Base-by-base conservation (phyloP, 176 grass and related monocot genomes). In the Aegilops sharonensis region DNA sequence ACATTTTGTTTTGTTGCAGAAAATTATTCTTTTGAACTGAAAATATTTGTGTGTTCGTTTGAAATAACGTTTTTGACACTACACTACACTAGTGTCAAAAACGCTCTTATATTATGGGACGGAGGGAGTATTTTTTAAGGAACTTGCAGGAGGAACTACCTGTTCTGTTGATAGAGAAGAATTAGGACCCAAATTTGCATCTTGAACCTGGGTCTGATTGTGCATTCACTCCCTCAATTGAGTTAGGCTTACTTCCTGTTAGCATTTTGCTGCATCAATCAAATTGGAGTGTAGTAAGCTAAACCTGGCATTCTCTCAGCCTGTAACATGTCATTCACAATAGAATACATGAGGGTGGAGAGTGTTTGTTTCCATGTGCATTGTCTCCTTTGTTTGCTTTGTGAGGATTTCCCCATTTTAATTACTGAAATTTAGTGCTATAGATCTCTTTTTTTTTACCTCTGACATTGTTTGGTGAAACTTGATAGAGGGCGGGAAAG, bases 401-500 rank as follows among this genome's bases (percentile, higher is more conserved):
- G 20, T 60, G 18, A 17, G 80, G 27, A 72, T 61, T 25, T 42
- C 2, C 29, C 29, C 29, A 65, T 37, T 78, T 37, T 78, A 30
- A 50, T 65, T 34, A 64, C 56, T 17, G 67, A 31, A 76, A 40
- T 82, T 72, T 72, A 10, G 81, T 78, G 34, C 66, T 77, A 25
- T 81, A 50, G 48, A 48, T 80, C 29, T 35, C 68, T 54, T 18
- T 83, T 81, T 54, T 18, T 83, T 81, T 36, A 27, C 27, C 20
- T 81, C 43, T 57, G 80, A 80, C 52, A 32, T 62, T 84, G n/a
- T 82, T 85, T 86, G 42, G 34, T 80, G 40, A 78, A 62, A 84
- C 78, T 68, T 86, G 37, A 79, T 32, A 98, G 96, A 95, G 96
- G 96, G 59, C 81, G 96, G 32, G 93, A 98, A 90, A 98, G 96